Conservation (phyloP, 257 asterid species). For the Salvia rosmarinus region DNA sequence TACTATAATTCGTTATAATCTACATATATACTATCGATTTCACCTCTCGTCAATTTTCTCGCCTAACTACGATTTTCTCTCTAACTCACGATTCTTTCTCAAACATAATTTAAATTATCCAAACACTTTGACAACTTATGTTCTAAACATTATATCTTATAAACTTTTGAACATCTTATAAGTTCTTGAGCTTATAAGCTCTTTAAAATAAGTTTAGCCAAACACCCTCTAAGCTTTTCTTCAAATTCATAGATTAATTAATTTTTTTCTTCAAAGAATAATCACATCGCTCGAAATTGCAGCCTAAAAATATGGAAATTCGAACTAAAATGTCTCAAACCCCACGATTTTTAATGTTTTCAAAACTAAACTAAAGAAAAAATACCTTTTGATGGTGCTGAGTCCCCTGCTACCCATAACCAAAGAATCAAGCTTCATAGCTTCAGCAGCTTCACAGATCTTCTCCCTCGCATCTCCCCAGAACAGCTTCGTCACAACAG, state of each 20-base stretch:
- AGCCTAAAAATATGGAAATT: not conserved
- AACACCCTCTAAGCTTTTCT: not conserved
- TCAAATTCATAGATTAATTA: not conserved
- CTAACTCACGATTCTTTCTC: too few species aligned
- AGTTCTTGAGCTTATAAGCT: too few species aligned
- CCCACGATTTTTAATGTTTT: too few species aligned
- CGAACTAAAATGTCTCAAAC: not conserved
- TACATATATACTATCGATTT: too few species aligned
- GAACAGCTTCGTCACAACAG: conserved; percentile 59
- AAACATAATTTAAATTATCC: too few species aligned
- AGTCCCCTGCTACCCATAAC: conserved; percentile 95
- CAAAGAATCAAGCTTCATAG: conserved; percentile 68
- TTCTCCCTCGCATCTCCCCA: conserved; percentile 96
- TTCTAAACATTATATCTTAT: too few species aligned
- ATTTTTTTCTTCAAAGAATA: not conserved
- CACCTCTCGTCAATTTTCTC: too few species aligned
- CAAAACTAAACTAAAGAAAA: not conserved
- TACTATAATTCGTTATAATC: too few species aligned
- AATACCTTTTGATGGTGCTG: conserved; percentile 64
- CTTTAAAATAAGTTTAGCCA: too few species aligned
- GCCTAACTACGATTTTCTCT: too few species aligned
- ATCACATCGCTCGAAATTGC: not conserved
- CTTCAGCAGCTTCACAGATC: conserved; percentile 63
- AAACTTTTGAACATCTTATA: too few species aligned
- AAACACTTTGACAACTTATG: too few species aligned